These are phyloP conservation scores for Agrocybe chaxingu DNA, from an alignment of 768 basidiomycete genomes.

Conservation along the genomic window DNA sequence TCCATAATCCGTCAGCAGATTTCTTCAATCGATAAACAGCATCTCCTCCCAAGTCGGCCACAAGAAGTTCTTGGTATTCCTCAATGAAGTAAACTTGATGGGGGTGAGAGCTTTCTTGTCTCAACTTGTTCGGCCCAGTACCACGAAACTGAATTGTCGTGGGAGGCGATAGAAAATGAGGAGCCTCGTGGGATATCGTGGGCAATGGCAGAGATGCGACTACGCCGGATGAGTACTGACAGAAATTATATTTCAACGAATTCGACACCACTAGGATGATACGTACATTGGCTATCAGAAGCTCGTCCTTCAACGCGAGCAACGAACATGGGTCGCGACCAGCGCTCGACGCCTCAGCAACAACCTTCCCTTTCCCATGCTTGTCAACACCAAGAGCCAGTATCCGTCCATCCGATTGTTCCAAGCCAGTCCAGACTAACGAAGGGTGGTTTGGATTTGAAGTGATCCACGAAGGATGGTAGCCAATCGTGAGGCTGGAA, in stretches of 20 bases:
- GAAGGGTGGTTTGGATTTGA: slow-evolving; percentile 52
- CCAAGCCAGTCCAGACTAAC: slow-evolving; percentile 63
- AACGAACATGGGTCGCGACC: slow-evolving; percentile 67
- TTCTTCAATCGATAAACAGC: slow-evolving; percentile 55
- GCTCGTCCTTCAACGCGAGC: slow-evolving; percentile 49
- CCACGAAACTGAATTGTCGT: slow-evolving; percentile 43
- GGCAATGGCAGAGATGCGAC: slow-evolving; percentile 46
- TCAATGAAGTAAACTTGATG: slow-evolving; percentile 64
- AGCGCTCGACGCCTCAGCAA: slow-evolving; percentile 48
- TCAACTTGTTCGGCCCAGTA: slow-evolving; percentile 58
- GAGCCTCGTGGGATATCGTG: slow-evolving; percentile 38
- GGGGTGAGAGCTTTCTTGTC: slow-evolving; percentile 74
- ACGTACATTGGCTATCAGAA: slow-evolving; percentile 75
- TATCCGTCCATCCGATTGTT: slow-evolving; percentile 64
- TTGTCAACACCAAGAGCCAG: slow-evolving; percentile 55
- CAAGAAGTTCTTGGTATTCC: slow-evolving; percentile 53
- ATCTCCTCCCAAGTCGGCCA: slow-evolving; percentile 78
- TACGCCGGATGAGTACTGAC: slow-evolving; percentile 68
- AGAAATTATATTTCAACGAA: slow-evolving; percentile 1
- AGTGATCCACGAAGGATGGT: slow-evolving; percentile 77
- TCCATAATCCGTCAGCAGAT: slow-evolving; percentile 42
- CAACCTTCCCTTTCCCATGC: slow-evolving; percentile 48
- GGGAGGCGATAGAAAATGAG: slow-evolving; percentile 38
- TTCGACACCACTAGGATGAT: background rate
- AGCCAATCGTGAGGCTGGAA: slow-evolving; percentile 47